Base-by-base conservation (phyloP, 306 rosid species). In the Astragalus glycyphyllos region DNA sequence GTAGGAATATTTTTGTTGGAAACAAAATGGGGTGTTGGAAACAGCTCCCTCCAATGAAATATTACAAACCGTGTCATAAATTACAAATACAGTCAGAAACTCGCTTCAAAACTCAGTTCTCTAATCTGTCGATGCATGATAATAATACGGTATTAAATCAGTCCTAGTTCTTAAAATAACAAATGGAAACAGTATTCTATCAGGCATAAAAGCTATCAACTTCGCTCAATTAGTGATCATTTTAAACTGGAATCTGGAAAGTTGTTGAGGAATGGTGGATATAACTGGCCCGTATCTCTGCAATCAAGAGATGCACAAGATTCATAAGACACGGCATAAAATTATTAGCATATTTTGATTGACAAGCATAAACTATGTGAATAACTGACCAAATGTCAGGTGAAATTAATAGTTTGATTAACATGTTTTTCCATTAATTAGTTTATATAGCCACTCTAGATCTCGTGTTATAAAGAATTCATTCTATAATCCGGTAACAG, bases 211-310 rank as follows among this genome's bases (percentile, higher is more conserved):
- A 46, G 61, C 68, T 79, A 37, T 70, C 14, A 13, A 42, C 8
- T 45, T 35, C 55, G 41, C 58, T 88, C 85, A 89, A 65, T 86
- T 84, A 47, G 96, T 81, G 84, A 95, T 95, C 99, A 95, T 95
- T 83, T 91, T 91, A 84, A 95, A 95, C 84, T 95, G 96, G 80
- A 95, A 95, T 87, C 99, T 85, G 65, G 99, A 95, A 44, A 95
- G 93, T 83, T 91, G 99, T 77, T 91, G 97, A 8, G 99, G 99
- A 70, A 95, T 95, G 74, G 96, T 91, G 71, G 97, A 95, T 77
- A 95, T 95, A 70, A 95, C 97, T 8, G 96, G 96, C 15, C 99
- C 99, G 48, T 95, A 95, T 85, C 99, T 86, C 99, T 95, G 96
- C 71, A 79, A 65, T 41, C 73, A 53, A 46, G 63, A 15, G 67